Conservation (phyloP, 2,329 filamentous ascomycete genomes). For the Pyrenophora teres region DNA sequence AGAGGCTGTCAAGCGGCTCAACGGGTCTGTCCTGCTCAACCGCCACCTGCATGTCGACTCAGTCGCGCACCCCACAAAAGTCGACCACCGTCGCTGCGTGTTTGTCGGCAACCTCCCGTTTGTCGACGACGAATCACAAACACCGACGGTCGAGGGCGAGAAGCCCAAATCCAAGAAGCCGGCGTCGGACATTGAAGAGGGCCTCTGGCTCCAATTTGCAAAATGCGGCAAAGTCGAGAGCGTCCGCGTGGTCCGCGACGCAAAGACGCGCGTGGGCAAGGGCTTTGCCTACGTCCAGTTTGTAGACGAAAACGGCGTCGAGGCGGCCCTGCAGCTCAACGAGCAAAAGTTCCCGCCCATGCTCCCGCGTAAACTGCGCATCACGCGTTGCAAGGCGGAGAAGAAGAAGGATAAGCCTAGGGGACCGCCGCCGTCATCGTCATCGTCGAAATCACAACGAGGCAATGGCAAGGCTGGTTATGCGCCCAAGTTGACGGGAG, state of each 20-base stretch:
- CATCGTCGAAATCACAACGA: conserved; percentile 20
- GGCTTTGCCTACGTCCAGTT: conserved; percentile 99
- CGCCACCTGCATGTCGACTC: conserved; percentile 90
- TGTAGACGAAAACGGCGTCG: conserved; percentile 81
- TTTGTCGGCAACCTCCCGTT: conserved; percentile 97
- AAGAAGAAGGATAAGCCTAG: conserved; percentile 49
- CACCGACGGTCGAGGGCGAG: conserved; percentile 66
- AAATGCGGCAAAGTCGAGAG: conserved; percentile 85
- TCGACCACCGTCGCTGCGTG: conserved; percentile 86
- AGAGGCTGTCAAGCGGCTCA: conserved; percentile 75
- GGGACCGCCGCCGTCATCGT: conserved; percentile 33
- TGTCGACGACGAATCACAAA: conserved; percentile 83
- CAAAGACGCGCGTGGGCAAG: conserved; percentile 90
- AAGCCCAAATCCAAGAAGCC: conserved; percentile 68
- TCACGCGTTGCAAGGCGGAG: conserved; percentile 78
- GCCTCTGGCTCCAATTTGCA: conserved; percentile 80
- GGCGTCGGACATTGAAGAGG: conserved; percentile 88
- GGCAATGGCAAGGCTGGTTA: conserved; percentile 57
- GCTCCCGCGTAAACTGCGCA: conserved; percentile 85
- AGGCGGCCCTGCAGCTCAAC: conserved; percentile 84
- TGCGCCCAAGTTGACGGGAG: conserved; percentile 70
- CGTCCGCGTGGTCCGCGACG: conserved; percentile 88
- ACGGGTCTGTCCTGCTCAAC: conserved; percentile 81
- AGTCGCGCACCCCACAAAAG: conserved; percentile 81
- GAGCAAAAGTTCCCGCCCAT: conserved; percentile 93